Conservation (phyloP, 495 filamentous ascomycete species). For the Penicillium alfredii region DNA sequence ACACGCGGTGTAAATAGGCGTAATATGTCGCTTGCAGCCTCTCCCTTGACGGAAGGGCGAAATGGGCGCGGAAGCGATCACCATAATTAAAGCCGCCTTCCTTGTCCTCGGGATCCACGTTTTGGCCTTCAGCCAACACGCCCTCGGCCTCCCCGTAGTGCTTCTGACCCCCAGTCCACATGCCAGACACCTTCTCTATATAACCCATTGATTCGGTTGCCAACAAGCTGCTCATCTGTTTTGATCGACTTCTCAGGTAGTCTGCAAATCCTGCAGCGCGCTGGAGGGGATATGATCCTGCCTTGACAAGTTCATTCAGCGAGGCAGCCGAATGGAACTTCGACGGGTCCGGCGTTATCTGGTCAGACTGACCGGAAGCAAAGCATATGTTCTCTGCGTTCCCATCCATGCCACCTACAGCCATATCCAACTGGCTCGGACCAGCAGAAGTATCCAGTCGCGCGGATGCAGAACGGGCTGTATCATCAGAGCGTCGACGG, state of each 20-base stretch:
- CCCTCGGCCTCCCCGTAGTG: constrained; percentile 79
- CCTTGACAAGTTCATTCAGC: constrained; percentile 66
- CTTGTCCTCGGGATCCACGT: constrained; percentile 59
- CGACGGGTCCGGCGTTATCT: constrained; percentile 18
- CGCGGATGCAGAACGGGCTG: constrained; percentile 27
- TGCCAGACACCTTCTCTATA: constrained; percentile 92
- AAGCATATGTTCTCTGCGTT: constrained; percentile 12
- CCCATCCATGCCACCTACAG: constrained; percentile 2
- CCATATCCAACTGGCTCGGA: no score
- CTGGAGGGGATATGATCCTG: constrained; percentile 76
- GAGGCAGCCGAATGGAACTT: constrained; percentile 40
- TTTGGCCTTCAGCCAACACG: constrained; percentile 55
- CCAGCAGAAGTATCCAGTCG: constrained; percentile 11
- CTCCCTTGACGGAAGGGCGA: constrained; percentile 78
- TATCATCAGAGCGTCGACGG: constrained; percentile 39
- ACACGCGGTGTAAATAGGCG: constrained; percentile 75
- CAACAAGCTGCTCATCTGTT: constrained; percentile 76
- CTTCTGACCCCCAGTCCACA: constrained; percentile 87
- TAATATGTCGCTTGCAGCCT: constrained; percentile 88
- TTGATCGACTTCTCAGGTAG: constrained; percentile 69
- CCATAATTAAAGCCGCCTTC: constrained; percentile 56
- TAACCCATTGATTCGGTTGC: constrained; percentile 96
- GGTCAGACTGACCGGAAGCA: constrained; percentile 17
- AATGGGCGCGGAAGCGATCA: constrained; percentile 81
- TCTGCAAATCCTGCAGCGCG: constrained; percentile 79